phyloP scores from a whole-genome alignment of 495 filamentous ascomycete species.

The Bombardia bombarda region DNA sequence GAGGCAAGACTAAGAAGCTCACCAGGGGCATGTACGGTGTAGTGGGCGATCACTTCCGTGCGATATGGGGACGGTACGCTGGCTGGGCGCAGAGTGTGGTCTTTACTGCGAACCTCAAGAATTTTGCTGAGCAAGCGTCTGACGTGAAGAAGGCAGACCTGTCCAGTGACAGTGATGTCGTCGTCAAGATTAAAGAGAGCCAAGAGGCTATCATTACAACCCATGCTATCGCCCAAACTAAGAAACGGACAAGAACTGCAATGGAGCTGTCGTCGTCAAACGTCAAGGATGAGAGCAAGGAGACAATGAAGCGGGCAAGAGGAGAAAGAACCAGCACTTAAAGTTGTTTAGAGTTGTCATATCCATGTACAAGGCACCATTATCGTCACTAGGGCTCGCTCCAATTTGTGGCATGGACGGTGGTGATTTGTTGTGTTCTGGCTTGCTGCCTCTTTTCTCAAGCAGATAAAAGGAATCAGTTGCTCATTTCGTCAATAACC shows the following conservation, averaged over 20 bases:
- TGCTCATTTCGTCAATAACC: conserved; percentile 45
- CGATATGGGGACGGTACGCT: conserved; percentile 86
- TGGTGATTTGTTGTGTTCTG: too few species aligned
- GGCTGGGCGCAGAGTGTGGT: conserved; percentile 97
- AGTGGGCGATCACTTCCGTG: conserved; percentile 81
- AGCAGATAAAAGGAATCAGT: not conserved
- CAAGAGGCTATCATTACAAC: not conserved
- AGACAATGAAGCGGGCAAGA: too few species aligned
- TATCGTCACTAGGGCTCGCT: too few species aligned
- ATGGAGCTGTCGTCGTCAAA: too few species aligned
- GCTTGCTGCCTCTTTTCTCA: too few species aligned
- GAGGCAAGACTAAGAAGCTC: conserved; percentile 69
- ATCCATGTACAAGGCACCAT: too few species aligned
- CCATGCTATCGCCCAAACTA: too few species aligned
- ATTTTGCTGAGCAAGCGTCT: conserved; percentile 62
- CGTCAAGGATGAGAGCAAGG: too few species aligned
- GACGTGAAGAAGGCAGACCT: conserved; percentile 28
- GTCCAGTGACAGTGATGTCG: conserved; percentile 18
- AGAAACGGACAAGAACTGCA: too few species aligned
- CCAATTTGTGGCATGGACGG: too few species aligned
- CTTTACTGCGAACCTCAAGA: conserved; percentile 86
- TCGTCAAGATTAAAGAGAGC: conserved; percentile 12
- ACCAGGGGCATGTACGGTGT: conserved; percentile 84
- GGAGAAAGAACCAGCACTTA: too few species aligned
- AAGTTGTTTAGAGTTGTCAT: too few species aligned